Evolutionary conservation across 768 basidiomycete species (phyloP), one percentile per base, ranked within the genome.

Genomic region (Daedaleopsis nitida): DNA sequence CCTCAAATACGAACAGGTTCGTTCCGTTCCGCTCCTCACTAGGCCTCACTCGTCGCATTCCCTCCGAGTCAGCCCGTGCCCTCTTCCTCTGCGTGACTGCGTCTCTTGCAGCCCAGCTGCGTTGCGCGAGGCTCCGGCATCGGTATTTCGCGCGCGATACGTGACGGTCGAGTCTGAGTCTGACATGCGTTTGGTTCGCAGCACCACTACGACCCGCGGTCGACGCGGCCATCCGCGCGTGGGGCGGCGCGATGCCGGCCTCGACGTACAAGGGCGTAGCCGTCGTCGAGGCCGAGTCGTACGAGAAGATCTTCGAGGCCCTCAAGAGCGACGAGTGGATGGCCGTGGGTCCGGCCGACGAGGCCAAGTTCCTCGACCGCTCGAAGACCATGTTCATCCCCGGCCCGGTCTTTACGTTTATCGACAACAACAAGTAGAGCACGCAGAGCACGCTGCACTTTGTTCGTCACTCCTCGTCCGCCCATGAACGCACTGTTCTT

Each of bases 251-350:
- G 0, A 50, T n/a, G n/a, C n/a, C 58, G 27, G 7, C 27, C 21
- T 35, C 69, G n/a, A 65, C 67, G 0, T 74, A 64, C 61, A 72
- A 73, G 55, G 77, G 75, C 7, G 50, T 74, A 42, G 68, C 66
- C 34, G 58, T 72, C 12, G 68, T 77, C 23, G 74, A 77, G 27
- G 76, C 73, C 10, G 68, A 75, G 52, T 73, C 69, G 17, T 71
- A 70, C 58, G 73, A 71, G 13, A 72, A 72, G 52, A 65, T 78
- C 37, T 66, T 70, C 21, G 71, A 65, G 52, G 74, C 73, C 52
- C 60, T 68, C 55, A 2, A 57, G 34, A 56, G 66, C 58, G 64
- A 66, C 12, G 68, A 69, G 48, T 69, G 62, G 59, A 44, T 56
- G 1, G 51, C 62, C 44, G 64, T 32, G 27, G 27, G 65, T 34